These are phyloP conservation scores for Cyclotella kingstonii DNA, from an alignment of 108 stramenopile genomes.

Conservation along the genomic window DNA sequence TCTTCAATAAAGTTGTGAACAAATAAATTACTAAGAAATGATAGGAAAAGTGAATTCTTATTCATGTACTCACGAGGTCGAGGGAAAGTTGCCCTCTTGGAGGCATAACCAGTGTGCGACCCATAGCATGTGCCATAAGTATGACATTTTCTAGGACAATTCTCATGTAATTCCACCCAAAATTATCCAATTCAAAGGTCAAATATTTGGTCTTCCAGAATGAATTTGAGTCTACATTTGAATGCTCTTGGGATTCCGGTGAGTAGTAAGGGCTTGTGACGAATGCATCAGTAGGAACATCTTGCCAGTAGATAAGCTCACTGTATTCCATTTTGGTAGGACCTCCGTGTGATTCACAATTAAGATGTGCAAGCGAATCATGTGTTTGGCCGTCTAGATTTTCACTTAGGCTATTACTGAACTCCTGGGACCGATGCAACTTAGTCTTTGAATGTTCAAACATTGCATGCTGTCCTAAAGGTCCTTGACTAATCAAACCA, in stretches of 20 bases:
- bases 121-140: conserved; percentile 60
- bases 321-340: conserved; percentile 16
- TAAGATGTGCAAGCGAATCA: conserved; percentile 2
- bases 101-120: conserved; percentile 68
- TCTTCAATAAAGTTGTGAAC: too few species aligned
- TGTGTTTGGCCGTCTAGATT: not conserved
- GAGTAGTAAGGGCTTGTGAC: conserved; percentile 23
- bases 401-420: not conserved
- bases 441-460: not conserved
- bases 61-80: conserved; percentile 9
- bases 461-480: too few species aligned
- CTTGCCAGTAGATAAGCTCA: conserved; percentile 46
- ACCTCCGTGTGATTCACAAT: conserved; percentile 27
- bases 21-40: not conserved
- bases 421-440: not conserved
- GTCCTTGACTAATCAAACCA: not conserved
- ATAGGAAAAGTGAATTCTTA: not conserved
- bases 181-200: conserved; percentile 66
- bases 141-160: conserved; percentile 65
- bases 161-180: conserved; percentile 72
- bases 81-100: conserved; percentile 50
- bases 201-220: conserved; percentile 48
- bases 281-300: conserved; percentile 30
- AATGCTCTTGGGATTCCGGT: conserved; percentile 17
- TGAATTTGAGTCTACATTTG: not conserved